Evolutionary conservation across 1,284 basidiomycete species (phyloP).

Genomic region (Cronartium ribicola): DNA sequence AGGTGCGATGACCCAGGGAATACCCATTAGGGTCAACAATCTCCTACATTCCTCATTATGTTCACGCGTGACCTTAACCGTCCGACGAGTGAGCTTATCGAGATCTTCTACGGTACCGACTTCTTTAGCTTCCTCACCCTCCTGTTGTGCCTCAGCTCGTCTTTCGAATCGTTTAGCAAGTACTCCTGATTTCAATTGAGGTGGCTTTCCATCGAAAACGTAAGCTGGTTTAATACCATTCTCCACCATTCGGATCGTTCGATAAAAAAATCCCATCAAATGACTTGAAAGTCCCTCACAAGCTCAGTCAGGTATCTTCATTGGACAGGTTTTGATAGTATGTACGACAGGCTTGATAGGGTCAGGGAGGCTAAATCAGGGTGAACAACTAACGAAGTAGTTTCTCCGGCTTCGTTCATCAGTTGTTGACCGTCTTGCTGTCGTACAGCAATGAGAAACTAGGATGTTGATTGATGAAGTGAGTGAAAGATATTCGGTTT

Average conservation of each 20-base stretch:
- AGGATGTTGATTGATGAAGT: slow-evolving; percentile 56
- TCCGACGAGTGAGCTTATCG: slow-evolving; percentile 81
- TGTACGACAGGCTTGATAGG: background rate
- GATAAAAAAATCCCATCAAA: slow-evolving; percentile 97
- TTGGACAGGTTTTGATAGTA: slow-evolving; percentile 12
- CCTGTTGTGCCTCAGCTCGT: slow-evolving; percentile 87
- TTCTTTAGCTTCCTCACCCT: slow-evolving; percentile 93
- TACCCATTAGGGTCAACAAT: slow-evolving; percentile 89
- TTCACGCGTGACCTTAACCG: slow-evolving; percentile 89
- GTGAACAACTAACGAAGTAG: slow-evolving; percentile 62
- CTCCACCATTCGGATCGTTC: slow-evolving; percentile 96
- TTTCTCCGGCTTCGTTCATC: slow-evolving; percentile 93
- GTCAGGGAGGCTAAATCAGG: background rate
- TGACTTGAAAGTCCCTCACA: slow-evolving; percentile 59
- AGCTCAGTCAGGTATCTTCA: slow-evolving; percentile 10
- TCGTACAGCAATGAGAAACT: slow-evolving; percentile 95
- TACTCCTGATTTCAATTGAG: slow-evolving; percentile 92
- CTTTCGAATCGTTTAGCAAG: slow-evolving; percentile 86
- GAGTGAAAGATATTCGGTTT: slow-evolving; percentile 46
- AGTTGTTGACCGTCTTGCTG: slow-evolving; percentile 95
- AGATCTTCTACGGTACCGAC: slow-evolving; percentile 83
- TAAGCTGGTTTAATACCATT: slow-evolving; percentile 97
- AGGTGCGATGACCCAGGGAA: slow-evolving; percentile 88
- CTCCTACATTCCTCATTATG: slow-evolving; percentile 94
- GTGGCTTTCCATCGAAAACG: slow-evolving; percentile 97